Conservation (phyloP, 441 rosid genomes). For the Lagerstroemia fauriei region DNA sequence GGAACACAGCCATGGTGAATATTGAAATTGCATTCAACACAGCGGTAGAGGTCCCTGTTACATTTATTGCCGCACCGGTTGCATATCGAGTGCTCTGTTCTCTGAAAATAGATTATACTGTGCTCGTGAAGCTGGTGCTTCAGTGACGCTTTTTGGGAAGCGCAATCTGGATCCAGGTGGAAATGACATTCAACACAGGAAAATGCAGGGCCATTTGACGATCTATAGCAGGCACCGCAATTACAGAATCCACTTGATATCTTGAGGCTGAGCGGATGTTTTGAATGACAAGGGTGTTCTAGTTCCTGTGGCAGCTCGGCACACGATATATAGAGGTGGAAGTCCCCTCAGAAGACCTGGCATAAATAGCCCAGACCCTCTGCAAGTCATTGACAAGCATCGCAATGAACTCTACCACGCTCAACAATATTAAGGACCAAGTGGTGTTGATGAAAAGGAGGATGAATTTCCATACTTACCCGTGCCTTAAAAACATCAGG, state of each 20-base stretch:
- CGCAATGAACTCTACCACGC: no score
- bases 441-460: conserved; percentile 1
- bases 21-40: background rate
- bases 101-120: background rate
- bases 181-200: background rate
- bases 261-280: background rate
- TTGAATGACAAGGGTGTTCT: background rate
- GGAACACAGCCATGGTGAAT: conserved; percentile 5
- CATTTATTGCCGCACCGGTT: background rate
- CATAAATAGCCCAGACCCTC: no score
- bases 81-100: background rate
- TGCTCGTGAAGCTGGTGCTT: background rate
- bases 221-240: background rate
- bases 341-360: background rate
- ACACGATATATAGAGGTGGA: conserved; percentile 6
- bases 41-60: background rate
- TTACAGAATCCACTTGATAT: background rate
- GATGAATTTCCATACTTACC: background rate
- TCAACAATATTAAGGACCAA: background rate
- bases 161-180: background rate
- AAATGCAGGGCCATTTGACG: background rate
- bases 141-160: background rate
- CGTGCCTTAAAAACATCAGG: background rate
- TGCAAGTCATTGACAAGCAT: no score
- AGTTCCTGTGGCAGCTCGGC: no score